Conservation (phyloP, 306 rosid species). For the apple (Malus domestica) region DNA sequence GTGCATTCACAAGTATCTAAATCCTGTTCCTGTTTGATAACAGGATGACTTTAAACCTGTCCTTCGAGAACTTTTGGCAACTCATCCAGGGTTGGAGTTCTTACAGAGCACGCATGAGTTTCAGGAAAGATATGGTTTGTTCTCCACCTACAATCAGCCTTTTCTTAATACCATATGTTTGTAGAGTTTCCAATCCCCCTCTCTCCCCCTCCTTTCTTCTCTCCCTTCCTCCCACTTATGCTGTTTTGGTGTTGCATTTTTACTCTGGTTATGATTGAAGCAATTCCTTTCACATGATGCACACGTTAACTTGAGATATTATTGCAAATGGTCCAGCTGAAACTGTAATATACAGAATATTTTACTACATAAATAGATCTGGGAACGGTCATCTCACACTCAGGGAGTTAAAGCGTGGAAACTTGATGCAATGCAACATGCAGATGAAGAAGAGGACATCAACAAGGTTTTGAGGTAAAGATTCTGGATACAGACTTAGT, state of each 20-base stretch:
- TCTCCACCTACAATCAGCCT: constrained; percentile 15
- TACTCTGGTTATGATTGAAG: background rate
- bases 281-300: constrained; percentile 2
- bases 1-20: background rate
- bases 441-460: constrained; percentile 98
- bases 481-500: constrained; percentile 5
- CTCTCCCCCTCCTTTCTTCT: background rate
- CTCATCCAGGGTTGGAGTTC: constrained; percentile 97
- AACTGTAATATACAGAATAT: constrained; percentile 97
- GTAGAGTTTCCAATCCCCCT: background rate
- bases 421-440: constrained; percentile 96
- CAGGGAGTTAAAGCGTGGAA: constrained; percentile 94
- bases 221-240: background rate
- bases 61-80: constrained; percentile 88
- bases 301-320: constrained; percentile 14
- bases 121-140: constrained; percentile 99
- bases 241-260: background rate
- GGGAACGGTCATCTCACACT: constrained; percentile 85
- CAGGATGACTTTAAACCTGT: constrained; percentile 98
- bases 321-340: constrained; percentile 79
- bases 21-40: constrained; percentile 7
- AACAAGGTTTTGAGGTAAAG: constrained; percentile 95
- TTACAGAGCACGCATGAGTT: constrained; percentile 97
- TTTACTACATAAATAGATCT: constrained; percentile 88
- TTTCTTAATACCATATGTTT: background rate